Conservation (phyloP, 345 rosid genomes). For the Lumnitzera littorea region DNA sequence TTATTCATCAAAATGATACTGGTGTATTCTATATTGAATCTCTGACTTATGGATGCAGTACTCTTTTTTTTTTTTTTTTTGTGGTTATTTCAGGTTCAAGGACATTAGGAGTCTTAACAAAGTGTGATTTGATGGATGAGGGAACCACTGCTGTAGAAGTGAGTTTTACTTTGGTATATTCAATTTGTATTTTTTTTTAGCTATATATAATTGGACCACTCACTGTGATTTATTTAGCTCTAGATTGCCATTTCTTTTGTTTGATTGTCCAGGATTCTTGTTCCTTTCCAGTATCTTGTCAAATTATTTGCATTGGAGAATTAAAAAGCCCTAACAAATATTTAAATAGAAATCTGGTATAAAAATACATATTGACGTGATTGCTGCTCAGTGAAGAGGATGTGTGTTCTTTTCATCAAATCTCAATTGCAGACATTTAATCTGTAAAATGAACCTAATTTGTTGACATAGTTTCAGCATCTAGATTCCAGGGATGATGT, state of each 20-base stretch:
- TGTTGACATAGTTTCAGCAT: conserved; percentile 32
- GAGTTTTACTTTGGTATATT: conserved; percentile 11
- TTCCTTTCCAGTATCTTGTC: conserved; percentile 2
- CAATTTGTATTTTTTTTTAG: not conserved
- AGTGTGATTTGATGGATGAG: conserved; percentile 74
- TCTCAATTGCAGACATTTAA: conserved; percentile 61
- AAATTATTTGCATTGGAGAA: conserved; percentile 66
- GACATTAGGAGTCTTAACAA: conserved; percentile 68
- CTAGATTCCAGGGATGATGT: conserved; percentile 60
- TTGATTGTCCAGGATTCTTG: too few species aligned
- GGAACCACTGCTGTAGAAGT: conserved; percentile 72
- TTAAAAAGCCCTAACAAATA: conserved; percentile 48
- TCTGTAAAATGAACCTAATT: conserved; percentile 44
- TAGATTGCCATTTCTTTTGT: not conserved
- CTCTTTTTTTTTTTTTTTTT: not conserved
- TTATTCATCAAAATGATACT: not conserved
- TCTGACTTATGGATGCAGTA: not conserved
- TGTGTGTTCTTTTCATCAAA: conserved; percentile 58
- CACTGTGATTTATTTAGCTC: not conserved
- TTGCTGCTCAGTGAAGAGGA: conserved; percentile 62
- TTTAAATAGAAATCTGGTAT: conserved; percentile 40
- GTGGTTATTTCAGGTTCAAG: conserved; percentile 42
- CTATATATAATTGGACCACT: not conserved
- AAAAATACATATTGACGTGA: conserved; percentile 59
- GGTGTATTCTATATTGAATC: not conserved